These are phyloP conservation scores for Fraxinus xanthoxyloides DNA, from an alignment of 305 asterid species.

Conservation along the genomic window DNA sequence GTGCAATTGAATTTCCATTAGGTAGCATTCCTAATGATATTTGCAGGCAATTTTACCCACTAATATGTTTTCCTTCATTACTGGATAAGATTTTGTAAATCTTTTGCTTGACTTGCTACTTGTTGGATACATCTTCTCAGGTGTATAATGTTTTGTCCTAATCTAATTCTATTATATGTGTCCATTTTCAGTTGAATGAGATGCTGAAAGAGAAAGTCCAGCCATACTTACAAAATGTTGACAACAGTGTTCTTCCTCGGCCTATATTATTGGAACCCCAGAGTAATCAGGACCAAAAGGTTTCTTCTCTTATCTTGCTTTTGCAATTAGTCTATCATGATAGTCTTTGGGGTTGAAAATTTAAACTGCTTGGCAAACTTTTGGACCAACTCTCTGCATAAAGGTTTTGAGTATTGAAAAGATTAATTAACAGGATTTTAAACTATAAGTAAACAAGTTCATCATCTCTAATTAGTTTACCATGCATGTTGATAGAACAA, in stretches of 20 bases:
- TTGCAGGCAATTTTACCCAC: background rate
- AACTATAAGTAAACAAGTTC: background rate
- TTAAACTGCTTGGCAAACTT: background rate
- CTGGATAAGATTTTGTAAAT: background rate
- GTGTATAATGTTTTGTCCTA: constrained; percentile 7
- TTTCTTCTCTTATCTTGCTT: constrained; percentile 17
- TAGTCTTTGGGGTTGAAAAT: background rate
- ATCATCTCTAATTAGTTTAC: background rate
- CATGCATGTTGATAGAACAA: background rate
- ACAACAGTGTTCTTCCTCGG: constrained; percentile 52
- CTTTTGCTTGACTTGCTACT: background rate
- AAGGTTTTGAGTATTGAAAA: background rate
- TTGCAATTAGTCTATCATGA: background rate
- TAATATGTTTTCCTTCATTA: background rate
- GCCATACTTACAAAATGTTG: constrained; percentile 66
- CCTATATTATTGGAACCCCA: constrained; percentile 55
- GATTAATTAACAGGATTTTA: background rate
- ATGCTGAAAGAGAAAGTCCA: constrained; percentile 77
- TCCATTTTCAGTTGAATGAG: constrained; percentile 63
- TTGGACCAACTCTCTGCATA: background rate
- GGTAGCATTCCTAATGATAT: background rate
- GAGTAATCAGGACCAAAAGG: constrained; percentile 57
- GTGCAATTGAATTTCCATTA: background rate
- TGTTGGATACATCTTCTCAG: background rate
- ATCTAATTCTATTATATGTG: background rate